Conservation (phyloP, 768 basidiomycete species). For the Epithele typhae region DNA sequence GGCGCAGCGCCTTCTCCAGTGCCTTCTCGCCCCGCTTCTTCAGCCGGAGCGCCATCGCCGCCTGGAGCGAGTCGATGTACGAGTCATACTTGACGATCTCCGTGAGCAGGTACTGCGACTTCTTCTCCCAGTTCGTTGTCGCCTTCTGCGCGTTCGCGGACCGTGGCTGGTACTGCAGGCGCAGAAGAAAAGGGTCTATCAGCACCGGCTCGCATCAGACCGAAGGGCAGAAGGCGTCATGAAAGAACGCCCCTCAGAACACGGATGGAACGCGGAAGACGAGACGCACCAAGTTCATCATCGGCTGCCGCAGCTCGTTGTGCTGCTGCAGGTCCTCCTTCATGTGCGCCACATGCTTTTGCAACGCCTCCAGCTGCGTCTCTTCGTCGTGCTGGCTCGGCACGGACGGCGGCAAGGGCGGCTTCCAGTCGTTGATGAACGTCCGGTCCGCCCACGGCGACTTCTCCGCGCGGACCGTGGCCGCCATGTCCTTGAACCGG, state of each 20-base stretch:
- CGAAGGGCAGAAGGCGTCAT: no score
- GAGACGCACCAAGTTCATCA: constrained; percentile 63
- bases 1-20: constrained; percentile 47
- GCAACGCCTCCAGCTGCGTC: constrained; percentile 83
- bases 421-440: constrained; percentile 90
- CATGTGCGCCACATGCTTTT: constrained; percentile 72
- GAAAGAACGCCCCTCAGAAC: no score
- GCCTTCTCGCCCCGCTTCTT: constrained; percentile 90
- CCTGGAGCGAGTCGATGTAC: constrained; percentile 86
- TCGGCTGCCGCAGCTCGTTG: constrained; percentile 78
- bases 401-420: constrained; percentile 80
- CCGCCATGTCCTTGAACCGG: constrained; percentile 63
- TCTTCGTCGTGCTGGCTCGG: constrained; percentile 90
- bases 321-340: constrained; percentile 80
- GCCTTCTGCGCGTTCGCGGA: constrained; percentile 74
- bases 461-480: constrained; percentile 58
- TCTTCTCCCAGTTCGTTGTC: constrained; percentile 88
- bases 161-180: constrained; percentile 70
- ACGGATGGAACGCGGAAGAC: not conserved
- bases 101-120: constrained; percentile 80
- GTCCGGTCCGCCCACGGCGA: constrained; percentile 78
- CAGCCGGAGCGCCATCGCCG: constrained; percentile 78
- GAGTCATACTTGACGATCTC: constrained; percentile 96
- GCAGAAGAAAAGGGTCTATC: no score
- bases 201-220: constrained; percentile 8